A percentile compares a stretch with the other conserved stretches of the same genome.
phyloP scores from a whole-genome alignment of 202 grass and related monocot genomes.

The Schoenoplectus triqueter region DNA sequence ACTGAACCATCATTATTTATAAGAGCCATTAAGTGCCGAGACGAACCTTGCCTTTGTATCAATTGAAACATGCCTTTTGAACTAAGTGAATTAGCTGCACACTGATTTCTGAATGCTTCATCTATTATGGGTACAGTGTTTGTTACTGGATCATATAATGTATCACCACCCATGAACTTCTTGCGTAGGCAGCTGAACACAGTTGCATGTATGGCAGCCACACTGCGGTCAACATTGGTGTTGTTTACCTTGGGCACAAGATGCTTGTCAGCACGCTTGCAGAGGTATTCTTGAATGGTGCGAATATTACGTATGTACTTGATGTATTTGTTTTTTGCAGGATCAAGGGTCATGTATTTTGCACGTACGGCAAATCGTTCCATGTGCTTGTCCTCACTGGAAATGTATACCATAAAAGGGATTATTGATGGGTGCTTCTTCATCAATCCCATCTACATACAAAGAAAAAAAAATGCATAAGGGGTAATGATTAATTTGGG shows the following conservation, averaged over 20 bases:
- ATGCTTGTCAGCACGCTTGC: conserved; percentile 83
- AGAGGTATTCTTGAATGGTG: conserved; percentile 91
- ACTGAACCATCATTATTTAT: conserved; percentile 85
- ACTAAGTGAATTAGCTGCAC: conserved; percentile 71
- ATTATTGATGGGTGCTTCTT: conserved; percentile 97
- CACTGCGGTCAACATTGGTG: conserved; percentile 87
- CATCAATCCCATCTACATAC: conserved; percentile 95
- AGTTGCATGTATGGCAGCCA: conserved; percentile 89
- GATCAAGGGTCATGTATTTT: conserved; percentile 98
- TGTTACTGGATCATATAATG: conserved; percentile 66
- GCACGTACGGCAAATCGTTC: conserved; percentile 95
- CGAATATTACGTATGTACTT: conserved; percentile 95
- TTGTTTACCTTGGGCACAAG: conserved; percentile 92
- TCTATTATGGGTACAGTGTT: conserved; percentile 65
- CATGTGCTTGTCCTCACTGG: conserved; percentile 82
- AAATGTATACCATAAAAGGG: conserved; percentile 96
- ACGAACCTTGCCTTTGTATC: conserved; percentile 86
- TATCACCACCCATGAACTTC: conserved; percentile 54
- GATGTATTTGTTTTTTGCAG: conserved; percentile 86
- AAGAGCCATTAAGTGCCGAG: conserved; percentile 87
- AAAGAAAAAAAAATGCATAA: conserved; percentile 23
- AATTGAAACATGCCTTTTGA: conserved; percentile 96
- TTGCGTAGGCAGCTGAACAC: conserved; percentile 84
- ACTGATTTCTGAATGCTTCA: conserved; percentile 85
- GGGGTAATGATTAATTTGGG: conserved; percentile 23